Evolutionary conservation across 2,329 filamentous ascomycete species (phyloP), one percentile per base, ranked within the genome.

Genomic region (Stemphylium lycopersici): DNA sequence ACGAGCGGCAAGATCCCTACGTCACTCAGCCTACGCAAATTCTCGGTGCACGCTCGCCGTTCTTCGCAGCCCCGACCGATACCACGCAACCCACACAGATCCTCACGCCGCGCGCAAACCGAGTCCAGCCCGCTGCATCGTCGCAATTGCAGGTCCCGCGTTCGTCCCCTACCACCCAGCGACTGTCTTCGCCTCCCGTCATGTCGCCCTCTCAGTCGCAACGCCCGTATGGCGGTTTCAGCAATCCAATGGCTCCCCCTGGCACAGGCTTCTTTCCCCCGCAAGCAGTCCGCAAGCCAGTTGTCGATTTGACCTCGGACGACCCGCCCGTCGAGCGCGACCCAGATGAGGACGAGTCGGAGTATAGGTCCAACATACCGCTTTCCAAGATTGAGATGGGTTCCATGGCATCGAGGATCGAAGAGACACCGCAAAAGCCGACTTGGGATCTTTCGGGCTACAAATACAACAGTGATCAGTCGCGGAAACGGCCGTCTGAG

Each of bases 91-190:
- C 86, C 0, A 88, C 84, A 10, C 86, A 88, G 65, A 76, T 86
- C 31, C 73, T 87, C 22, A 77, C 79, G 13, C 74, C 77, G 2
- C 67, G 72, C 31, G 59, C 73, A 34, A 70, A 67, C 22, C 71
- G 72, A 29, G 70, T 68, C 24, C 64, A 65, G 37, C 45, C 52
- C 10, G 16, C 49, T 37, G 57, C 55, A 15, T 50, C 61, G 20
- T 81, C 67, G 29, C 71, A 83, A 45, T 79, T 97, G 51, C 93
- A 96, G 73, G 93, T 97, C 3, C 87, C 89, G 26, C 90, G 91
- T n/a, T 97, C 93, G 3, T 97, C 93, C 1, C 93, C 92, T 2
- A 82, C 87, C 10, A 31, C 53, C 6, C 66, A 71, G 33, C 69
- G 65, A 38, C 51, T 60, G 22, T 64, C 69, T 8, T 83, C 84